Percentiles rank a stretch among this genome's conserved stretches.
These are phyloP conservation scores for Apiotrichum montevideense DNA, from an alignment of 1,284 basidiomycete genomes.

Conservation along the genomic window DNA sequence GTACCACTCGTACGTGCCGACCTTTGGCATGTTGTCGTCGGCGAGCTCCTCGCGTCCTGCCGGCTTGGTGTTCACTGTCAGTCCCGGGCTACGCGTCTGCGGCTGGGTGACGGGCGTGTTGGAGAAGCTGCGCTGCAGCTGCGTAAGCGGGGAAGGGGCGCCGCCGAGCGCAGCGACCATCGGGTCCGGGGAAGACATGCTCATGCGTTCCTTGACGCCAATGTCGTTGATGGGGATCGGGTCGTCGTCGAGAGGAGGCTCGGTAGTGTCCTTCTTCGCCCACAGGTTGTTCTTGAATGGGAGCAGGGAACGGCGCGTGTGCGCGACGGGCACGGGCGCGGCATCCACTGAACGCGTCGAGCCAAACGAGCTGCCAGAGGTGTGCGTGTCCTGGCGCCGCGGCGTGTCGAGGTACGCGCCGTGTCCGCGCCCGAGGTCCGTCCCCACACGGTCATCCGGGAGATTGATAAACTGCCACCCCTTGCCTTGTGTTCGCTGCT, in stretches of 20 bases:
- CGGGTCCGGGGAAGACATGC: constrained; percentile 7
- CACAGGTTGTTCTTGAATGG: constrained; percentile 8
- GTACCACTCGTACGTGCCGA: constrained; percentile 5
- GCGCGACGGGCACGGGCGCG: not conserved
- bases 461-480: constrained; percentile 10
- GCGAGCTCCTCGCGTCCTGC: not conserved
- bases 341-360: not conserved
- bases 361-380: constrained; percentile 9
- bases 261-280: not conserved
- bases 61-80: no score
- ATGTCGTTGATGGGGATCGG: constrained; percentile 2
- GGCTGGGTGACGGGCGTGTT: not conserved
- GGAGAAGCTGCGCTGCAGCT: constrained; percentile 6
- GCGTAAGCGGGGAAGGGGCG: constrained; percentile 4
- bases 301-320: constrained; percentile 7
- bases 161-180: constrained; percentile 12
- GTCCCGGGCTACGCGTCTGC: not conserved
- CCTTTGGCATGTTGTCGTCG: not conserved
- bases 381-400: constrained; percentile 1
- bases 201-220: not conserved
- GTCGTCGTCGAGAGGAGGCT: not conserved
- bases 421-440: not conserved
- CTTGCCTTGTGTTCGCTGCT: constrained; percentile 6
- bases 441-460: not conserved
- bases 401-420: not conserved